A percentile compares a stretch with the other conserved stretches of the same genome.
phyloP scores from a whole-genome alignment of 768 basidiomycete species.

The Trametes sanguinea region DNA sequence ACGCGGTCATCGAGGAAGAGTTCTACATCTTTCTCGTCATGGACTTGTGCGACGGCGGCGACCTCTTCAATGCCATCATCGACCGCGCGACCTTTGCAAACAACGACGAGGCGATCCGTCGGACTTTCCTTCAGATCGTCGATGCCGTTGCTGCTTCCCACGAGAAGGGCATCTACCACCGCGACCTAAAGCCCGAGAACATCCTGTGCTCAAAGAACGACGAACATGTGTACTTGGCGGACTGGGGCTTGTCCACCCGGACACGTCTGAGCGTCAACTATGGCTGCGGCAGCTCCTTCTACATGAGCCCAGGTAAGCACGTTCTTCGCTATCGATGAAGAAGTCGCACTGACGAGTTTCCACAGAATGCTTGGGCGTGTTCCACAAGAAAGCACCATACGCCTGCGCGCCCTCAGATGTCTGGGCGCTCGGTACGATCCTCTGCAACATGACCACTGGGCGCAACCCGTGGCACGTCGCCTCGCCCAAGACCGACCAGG shows the following conservation, averaged over 20 bases:
- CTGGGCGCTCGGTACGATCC: slow-evolving; percentile 94
- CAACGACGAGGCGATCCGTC: slow-evolving; percentile 46
- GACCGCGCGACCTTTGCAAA: slow-evolving; percentile 39
- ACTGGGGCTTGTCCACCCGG: slow-evolving; percentile 49
- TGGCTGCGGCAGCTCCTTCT: slow-evolving; percentile 34
- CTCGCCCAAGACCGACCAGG: slow-evolving; percentile 66
- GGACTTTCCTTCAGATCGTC: slow-evolving; percentile 53
- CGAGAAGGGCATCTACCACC: slow-evolving; percentile 50
- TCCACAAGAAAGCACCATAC: slow-evolving; percentile 64
- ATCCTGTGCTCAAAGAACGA: slow-evolving; percentile 47
- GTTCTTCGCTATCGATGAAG: background rate
- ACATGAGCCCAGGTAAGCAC: slow-evolving; percentile 37
- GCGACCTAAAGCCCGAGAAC: slow-evolving; percentile 60
- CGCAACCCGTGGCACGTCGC: slow-evolving; percentile 96
- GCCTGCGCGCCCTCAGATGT: slow-evolving; percentile 87
- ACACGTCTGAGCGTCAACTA: slow-evolving; percentile 25
- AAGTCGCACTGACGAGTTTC: slow-evolving; percentile 13
- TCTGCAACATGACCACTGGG: slow-evolving; percentile 93
- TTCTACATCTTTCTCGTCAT: slow-evolving; percentile 36
- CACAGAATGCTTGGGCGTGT: slow-evolving; percentile 83
- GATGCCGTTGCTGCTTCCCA: slow-evolving; percentile 56
- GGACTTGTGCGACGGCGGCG: slow-evolving; percentile 39
- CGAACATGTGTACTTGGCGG: slow-evolving; percentile 44
- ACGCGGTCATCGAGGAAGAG: slow-evolving; percentile 30
- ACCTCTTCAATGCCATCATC: slow-evolving; percentile 50